Evolutionary conservation across 441 rosid genomes (phyloP).

Genomic region (Theobroma grandiflorum): DNA sequence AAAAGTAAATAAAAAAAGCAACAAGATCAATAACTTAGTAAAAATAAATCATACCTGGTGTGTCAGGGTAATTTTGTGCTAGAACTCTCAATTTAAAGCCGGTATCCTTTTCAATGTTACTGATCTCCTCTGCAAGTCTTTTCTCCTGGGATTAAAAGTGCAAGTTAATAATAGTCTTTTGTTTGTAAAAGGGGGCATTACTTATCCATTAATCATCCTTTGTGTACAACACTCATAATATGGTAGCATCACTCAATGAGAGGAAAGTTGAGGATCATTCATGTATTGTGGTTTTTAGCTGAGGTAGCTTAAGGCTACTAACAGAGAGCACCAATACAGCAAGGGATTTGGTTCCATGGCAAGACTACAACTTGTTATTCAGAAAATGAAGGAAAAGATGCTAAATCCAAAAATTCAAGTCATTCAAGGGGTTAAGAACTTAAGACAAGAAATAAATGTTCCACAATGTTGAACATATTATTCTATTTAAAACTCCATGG

Average conservation of each 20-base stretch:
- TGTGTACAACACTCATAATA: not conserved
- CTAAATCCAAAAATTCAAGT: not conserved
- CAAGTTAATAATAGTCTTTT: not conserved
- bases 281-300: not conserved
- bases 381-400: not conserved
- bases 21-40: not conserved
- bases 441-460: not conserved
- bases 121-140: slow-evolving; percentile 73
- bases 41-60: slow-evolving; percentile 64
- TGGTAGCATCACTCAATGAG: slow-evolving; percentile 2
- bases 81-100: slow-evolving; percentile 81
- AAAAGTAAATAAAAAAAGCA: not conserved
- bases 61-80: slow-evolving; percentile 92
- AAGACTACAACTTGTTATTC: not conserved
- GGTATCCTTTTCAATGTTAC: slow-evolving; percentile 74
- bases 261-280: not conserved
- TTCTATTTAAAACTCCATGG: not conserved
- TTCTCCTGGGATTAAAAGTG: slow-evolving; percentile 60
- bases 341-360: not conserved
- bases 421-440: not conserved
- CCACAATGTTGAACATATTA: not conserved
- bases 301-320: not conserved
- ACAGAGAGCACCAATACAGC: not conserved
- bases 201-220: not conserved
- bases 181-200: not conserved